Conservation (phyloP, 2,329 filamentous ascomycete genomes). For the Aureobasidium pullulans region DNA sequence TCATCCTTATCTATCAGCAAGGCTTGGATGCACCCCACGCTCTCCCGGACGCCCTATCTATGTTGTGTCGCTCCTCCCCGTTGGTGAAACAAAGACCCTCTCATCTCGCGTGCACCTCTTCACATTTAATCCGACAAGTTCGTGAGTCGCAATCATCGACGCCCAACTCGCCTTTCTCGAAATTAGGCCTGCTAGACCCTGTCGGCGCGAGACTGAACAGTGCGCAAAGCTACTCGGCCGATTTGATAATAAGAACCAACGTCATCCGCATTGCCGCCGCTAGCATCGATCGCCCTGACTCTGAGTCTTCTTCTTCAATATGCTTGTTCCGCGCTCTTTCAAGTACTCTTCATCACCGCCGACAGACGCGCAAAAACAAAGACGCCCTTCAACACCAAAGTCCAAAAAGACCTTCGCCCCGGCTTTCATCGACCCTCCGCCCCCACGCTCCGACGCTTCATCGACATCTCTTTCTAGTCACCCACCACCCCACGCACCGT, state of each 20-base stretch:
- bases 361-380: neutral
- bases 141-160: neutral
- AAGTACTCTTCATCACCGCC: constrained; percentile 33
- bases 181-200: constrained; percentile 8
- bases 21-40: constrained; percentile 8
- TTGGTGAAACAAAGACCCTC: neutral
- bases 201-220: neutral
- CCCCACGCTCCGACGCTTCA: neutral
- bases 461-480: neutral
- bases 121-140: neutral
- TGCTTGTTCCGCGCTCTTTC: constrained; percentile 42
- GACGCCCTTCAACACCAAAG: constrained; percentile 1
- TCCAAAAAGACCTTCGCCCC: neutral
- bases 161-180: neutral
- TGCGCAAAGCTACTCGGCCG: constrained; percentile 4
- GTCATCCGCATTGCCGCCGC: constrained; percentile 13
- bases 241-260: constrained; percentile 13
- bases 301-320: constrained; percentile 17
- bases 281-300: constrained; percentile 7
- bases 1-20: constrained; percentile 11
- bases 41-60: constrained; percentile 4
- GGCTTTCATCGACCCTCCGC: neutral
- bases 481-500: constrained; percentile 4
- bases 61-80: neutral
- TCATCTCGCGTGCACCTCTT: constrained; percentile 10